Percentiles rank a stretch among this genome's conserved stretches.
Conservation (phyloP, 2,329 filamentous ascomycete species). For the Neonectria sp. region DNA sequence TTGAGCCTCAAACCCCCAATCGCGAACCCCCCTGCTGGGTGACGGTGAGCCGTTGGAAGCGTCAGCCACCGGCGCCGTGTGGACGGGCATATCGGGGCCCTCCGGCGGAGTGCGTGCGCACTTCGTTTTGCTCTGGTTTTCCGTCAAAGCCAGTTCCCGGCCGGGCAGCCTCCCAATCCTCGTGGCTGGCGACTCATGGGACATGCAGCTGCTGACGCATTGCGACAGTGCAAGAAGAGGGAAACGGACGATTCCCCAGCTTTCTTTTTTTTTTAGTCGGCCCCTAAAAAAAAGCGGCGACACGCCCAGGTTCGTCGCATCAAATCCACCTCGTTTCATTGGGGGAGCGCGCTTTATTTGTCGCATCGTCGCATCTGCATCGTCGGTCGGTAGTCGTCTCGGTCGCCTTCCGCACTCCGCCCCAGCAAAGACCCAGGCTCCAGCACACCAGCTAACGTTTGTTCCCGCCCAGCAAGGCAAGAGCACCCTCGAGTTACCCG, state of each 20-base stretch:
- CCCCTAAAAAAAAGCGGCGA: conserved; percentile 40
- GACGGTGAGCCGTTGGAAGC: background rate
- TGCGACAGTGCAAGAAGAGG: conserved; percentile 26
- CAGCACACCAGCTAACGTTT: background rate
- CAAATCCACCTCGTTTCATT: conserved; percentile 48
- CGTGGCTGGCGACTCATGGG: background rate
- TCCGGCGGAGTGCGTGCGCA: background rate
- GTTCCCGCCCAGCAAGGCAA: conserved; percentile 10
- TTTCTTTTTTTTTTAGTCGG: conserved; percentile 35
- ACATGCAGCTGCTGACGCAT: conserved; percentile 27
- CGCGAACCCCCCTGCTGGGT: background rate
- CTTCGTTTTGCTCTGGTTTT: background rate
- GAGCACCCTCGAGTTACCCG: conserved; percentile 34
- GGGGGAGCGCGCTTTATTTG: conserved; percentile 40
- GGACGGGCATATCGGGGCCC: background rate
- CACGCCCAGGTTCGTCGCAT: conserved; percentile 39
- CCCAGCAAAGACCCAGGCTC: conserved; percentile 5
- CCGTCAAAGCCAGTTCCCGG: background rate
- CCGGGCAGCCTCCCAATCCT: background rate
- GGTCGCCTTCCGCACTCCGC: conserved; percentile 40
- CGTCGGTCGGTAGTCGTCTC: conserved; percentile 41
- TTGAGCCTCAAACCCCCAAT: conserved; percentile 7
- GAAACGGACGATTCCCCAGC: conserved; percentile 41
- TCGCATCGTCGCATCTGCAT: conserved; percentile 43
- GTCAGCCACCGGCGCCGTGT: background rate